Conservation (phyloP, 805 yeast species). For the Kazachstania taianensis region DNA sequence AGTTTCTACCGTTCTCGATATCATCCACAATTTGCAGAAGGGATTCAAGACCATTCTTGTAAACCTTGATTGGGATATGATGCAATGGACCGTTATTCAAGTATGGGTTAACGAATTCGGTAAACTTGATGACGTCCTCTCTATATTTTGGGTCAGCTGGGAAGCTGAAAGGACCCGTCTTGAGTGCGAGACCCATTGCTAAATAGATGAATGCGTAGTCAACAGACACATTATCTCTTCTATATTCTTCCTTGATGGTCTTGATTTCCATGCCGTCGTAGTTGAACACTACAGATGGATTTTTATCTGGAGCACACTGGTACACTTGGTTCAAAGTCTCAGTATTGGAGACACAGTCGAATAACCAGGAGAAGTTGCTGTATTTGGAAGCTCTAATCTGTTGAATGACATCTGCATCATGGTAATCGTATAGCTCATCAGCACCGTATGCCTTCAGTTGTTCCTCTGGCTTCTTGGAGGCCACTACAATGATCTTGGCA, state of each 20-base stretch:
- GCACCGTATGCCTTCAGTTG: slow-evolving; percentile 38
- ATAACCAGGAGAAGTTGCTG: slow-evolving; percentile 20
- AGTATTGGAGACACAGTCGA: slow-evolving; percentile 26
- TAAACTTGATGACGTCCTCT: slow-evolving; percentile 17
- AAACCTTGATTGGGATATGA: slow-evolving; percentile 25
- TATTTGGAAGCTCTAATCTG: slow-evolving; percentile 30
- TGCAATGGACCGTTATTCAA: slow-evolving; percentile 18
- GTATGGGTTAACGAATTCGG: slow-evolving; percentile 15
- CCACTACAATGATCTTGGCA: slow-evolving; percentile 35
- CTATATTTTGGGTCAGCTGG: slow-evolving; percentile 16
- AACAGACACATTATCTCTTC: slow-evolving; percentile 24
- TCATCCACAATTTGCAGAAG: slow-evolving; percentile 16
- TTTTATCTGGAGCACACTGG: slow-evolving; percentile 24
- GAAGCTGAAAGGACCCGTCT: slow-evolving; percentile 16
- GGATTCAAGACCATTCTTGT: slow-evolving; percentile 20
- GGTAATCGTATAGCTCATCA: slow-evolving; percentile 37
- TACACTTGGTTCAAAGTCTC: slow-evolving; percentile 27
- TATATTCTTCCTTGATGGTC: slow-evolving; percentile 19
- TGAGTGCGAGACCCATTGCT: slow-evolving; percentile 27
- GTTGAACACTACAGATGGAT: slow-evolving; percentile 29
- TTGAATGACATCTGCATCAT: slow-evolving; percentile 33
- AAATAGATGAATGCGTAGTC: slow-evolving; percentile 30
- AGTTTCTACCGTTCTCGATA: slow-evolving; percentile 16
- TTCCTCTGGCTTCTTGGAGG: slow-evolving; percentile 36
- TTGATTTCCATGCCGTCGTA: slow-evolving; percentile 15